Evolutionary conservation across 2,329 filamentous ascomycete genomes (phyloP).

Genomic region (Colletotrichum lentis): DNA sequence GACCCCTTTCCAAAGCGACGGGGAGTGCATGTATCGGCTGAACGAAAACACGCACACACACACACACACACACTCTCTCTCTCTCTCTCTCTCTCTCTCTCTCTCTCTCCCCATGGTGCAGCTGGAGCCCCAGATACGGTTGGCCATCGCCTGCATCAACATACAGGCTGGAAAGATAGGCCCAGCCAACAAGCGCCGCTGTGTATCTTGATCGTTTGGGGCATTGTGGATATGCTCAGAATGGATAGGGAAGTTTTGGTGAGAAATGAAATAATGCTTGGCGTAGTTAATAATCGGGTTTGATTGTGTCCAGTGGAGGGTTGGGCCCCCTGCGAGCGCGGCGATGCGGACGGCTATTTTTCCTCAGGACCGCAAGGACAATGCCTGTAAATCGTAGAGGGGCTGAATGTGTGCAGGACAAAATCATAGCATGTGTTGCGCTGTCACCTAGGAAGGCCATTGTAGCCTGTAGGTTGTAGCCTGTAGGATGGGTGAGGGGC

Average conservation of each 20-base stretch:
- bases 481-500: constrained; percentile 26
- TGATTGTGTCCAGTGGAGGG: constrained; percentile 20
- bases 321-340: constrained; percentile 17
- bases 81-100: no score
- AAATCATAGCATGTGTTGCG: constrained; percentile 23
- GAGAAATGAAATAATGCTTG: constrained; percentile 28
- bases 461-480: background rate
- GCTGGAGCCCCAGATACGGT: background rate
- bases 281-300: constrained; percentile 19
- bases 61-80: no score
- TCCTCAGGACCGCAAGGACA: constrained; percentile 28
- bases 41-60: background rate
- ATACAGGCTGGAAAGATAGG: background rate
- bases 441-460: background rate
- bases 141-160: background rate
- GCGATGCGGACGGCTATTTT: constrained; percentile 26
- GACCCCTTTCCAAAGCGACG: background rate
- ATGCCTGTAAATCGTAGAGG: constrained; percentile 20
- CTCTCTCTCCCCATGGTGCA: background rate
- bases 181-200: background rate
- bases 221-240: constrained; percentile 12
- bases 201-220: background rate
- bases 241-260: constrained; percentile 22
- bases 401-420: constrained; percentile 20
- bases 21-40: background rate